Evolutionary conservation across 225 moss, liverwort and hornwort genomes (phyloP), one percentile per base, ranked within the genome.

Genomic region (Sphagnum contortum): DNA sequence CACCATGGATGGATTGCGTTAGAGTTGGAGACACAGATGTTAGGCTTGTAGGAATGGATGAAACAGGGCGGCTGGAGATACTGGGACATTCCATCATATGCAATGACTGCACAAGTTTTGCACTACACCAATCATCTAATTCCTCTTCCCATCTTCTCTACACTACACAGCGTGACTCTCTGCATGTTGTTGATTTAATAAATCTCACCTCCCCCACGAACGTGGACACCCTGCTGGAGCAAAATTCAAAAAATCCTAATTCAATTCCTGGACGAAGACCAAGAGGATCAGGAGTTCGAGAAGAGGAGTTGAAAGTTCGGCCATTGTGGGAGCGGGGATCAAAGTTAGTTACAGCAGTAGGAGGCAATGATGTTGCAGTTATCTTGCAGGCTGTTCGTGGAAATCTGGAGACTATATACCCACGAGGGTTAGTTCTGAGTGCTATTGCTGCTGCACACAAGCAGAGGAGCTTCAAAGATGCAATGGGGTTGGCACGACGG

Each of bases 321-420:
- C 91, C 94, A 47, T 66, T 98, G 81, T 98, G 98, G 98, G 98
- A 98, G 81, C 76, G 98, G 75, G 89, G 90, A 57, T 83, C 98
- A 48, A 85, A 72, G 72, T 74, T 98, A 57, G 57, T 98, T 58
- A 80, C 88, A 10, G 82, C 90, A 6, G 44, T 92, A 45, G 90
- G 89, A 12, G 93, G 87, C 46, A 83, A 66, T 9, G 98, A 98
- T 60, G 89, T 86, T 9, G 90, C 85, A 50, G 91, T 98, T 12
- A 77, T 98, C 55, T 67, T 91, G 78, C 98, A 98, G 75, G 87
- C 98, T 12, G 62, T 86, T 52, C 87, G 98, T 55, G 98, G 98
- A 47, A 98, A 91, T 69, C 75, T 98, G 70, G 98, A 98, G 82
- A 98, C 92, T 5, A 79, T 98, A 4, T 93, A 87, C 71, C 98